Evolutionary conservation across 139 green algal species (phyloP).

Genomic region (Chlorella vulgaris): DNA sequence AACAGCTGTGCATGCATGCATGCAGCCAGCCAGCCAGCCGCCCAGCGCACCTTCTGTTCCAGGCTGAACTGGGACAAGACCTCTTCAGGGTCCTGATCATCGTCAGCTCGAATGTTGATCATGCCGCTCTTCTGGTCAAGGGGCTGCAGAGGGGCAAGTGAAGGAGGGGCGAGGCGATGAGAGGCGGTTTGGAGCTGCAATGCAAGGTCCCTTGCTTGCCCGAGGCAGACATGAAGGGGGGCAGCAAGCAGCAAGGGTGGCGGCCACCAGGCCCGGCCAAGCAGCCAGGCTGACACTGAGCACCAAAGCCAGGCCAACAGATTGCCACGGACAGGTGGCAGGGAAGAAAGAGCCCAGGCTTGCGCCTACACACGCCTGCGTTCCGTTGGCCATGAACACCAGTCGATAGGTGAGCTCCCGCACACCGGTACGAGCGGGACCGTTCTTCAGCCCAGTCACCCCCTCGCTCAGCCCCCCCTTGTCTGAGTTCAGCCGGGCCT

Average conservation of each 20-base stretch:
- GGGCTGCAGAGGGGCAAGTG: slow-evolving; percentile 35
- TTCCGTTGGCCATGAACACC: slow-evolving; percentile 84
- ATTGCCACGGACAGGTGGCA: not conserved
- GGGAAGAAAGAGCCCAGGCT: not conserved
- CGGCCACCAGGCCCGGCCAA: too few relatives aligned
- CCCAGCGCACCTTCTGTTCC: slow-evolving; percentile 49
- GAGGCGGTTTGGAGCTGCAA: not conserved
- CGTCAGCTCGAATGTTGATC: slow-evolving; percentile 82
- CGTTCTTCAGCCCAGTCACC: slow-evolving; percentile 73
- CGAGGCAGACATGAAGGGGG: not conserved
- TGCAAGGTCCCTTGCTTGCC: too few relatives aligned
- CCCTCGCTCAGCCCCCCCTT: slow-evolving; percentile 51
- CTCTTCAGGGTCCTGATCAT: slow-evolving; percentile 62
- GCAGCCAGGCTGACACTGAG: too few relatives aligned
- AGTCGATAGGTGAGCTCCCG: slow-evolving; percentile 94
- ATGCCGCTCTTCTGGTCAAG: slow-evolving; percentile 60
- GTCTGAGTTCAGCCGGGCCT: slow-evolving; percentile 38
- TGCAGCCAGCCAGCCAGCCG: too few relatives aligned
- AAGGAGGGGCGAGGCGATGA: not conserved
- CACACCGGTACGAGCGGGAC: slow-evolving; percentile 63
- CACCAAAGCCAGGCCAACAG: too few relatives aligned
- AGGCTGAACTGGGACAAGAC: slow-evolving; percentile 65
- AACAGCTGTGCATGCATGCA: too few relatives aligned
- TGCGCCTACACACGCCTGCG: slow-evolving; percentile 47
- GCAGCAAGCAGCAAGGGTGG: too few relatives aligned